Evolutionary conservation across 306 rosid species (phyloP), one percentile per base, ranked within the genome.

Genomic region (Dicorynia guianensis): DNA sequence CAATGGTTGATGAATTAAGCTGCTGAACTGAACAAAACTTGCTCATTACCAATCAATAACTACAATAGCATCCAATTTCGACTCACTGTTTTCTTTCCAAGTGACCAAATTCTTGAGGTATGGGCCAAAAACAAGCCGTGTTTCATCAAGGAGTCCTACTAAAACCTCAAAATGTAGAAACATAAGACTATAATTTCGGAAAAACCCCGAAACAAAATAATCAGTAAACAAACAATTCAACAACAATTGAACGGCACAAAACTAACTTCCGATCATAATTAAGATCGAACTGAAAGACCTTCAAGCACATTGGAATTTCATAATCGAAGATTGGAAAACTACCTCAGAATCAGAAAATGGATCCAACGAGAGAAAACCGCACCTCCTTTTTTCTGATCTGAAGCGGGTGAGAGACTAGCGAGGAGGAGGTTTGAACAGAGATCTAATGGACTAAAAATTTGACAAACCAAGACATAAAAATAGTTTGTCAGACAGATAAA

Each of bases 381-480:
- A 80, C 85, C 89, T 74, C n/a, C 63, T 63, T 55, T 63, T 42
- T 58, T 38, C 82, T 85, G 97, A 94, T 90, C 91, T 75, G 93
- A 59, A 68, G 69, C 79, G 58, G 77, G 34, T 59, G 81, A 70
- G 88, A 76, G 69, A 81, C 69, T 42, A 86, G 67, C 68, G 78
- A 65, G 72, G 80, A 44, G 75, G 40, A 73, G 78, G 43, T 49
- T 34, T 20, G 30, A 63, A 66, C 68, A 42, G 82, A 67, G 87
- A 85, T 82, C 82, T 75, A 75, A 81, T 75, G 74, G 69, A 60
- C 81, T 67, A 47, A 72, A 35, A 8, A 65, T 64, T 36, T 80
- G 65, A 30, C 36, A 17, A 0, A 58, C 20, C 10, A 15, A n/a
- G 12, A 33, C 40, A 42, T 65, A 5, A 74, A 46, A 44, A 46